Conservation (phyloP, 2,329 filamentous ascomycete species). For the Xylaria sp. region DNA sequence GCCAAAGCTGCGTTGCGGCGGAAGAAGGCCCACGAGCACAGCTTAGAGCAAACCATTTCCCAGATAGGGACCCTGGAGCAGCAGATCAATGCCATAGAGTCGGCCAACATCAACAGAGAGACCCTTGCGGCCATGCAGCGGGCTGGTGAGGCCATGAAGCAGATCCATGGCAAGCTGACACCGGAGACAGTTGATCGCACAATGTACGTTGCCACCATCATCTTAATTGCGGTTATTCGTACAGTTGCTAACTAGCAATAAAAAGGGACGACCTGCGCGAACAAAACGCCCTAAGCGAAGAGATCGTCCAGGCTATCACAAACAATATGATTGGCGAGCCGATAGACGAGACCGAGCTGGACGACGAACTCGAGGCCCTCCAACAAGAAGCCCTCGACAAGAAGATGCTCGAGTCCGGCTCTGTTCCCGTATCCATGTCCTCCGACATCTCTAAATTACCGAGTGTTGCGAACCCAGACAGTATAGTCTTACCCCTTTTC, state of each 20-base stretch:
- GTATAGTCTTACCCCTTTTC: conserved; percentile 49
- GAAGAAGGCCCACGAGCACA: conserved; percentile 92
- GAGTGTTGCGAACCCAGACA: conserved; percentile 64
- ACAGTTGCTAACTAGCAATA: conserved; percentile 13
- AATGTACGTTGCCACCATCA: conserved; percentile 60
- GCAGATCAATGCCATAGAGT: conserved; percentile 95
- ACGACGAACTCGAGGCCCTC: conserved; percentile 76
- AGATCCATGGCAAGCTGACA: conserved; percentile 84
- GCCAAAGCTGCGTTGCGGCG: conserved; percentile 85
- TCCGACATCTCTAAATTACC: conserved; percentile 71
- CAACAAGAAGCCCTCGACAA: conserved; percentile 92
- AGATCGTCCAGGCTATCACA: conserved; percentile 84
- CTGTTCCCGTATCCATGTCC: conserved; percentile 59
- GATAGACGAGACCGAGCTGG: conserved; percentile 80
- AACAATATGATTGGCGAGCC: conserved; percentile 60
- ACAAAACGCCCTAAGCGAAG: conserved; percentile 87
- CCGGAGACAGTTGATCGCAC: conserved; percentile 92
- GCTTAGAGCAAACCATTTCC: conserved; percentile 80
- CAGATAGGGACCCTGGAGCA: conserved; percentile 92
- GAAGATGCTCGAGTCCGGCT: conserved; percentile 86
- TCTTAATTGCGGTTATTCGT: neutral
- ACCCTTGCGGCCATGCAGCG: conserved; percentile 91
- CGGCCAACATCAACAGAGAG: conserved; percentile 97
- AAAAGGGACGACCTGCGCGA: conserved; percentile 82
- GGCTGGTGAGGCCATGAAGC: conserved; percentile 83